Evolutionary conservation across 1,284 basidiomycete genomes (phyloP), one percentile per base, ranked within the genome.

Genomic region (Chalciporus sp.): DNA sequence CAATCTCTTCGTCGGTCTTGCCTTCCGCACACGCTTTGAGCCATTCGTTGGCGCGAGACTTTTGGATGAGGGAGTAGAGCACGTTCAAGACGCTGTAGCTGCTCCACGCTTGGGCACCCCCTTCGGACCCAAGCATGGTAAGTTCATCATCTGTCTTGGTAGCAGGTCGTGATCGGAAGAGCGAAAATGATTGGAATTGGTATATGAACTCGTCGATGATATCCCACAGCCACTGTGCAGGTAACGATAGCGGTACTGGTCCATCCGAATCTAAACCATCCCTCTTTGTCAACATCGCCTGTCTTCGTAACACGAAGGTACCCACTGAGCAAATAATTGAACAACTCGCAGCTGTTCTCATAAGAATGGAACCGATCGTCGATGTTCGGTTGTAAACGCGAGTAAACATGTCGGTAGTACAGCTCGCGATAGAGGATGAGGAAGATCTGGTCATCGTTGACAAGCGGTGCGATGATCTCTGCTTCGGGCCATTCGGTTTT

Each of bases 131-230:
- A 29, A 96, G 81, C 76, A 94, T 81, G 49, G 81, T 70, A 29
- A 94, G 79, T 71, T 98, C 96, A 65, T 98, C 95, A 51, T 95
- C 94, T 0, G 85, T 84, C 78, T 98, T 98, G 59, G 81, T 82
- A 58, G 90, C 88, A 33, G 88, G 84, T 68, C 92, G 92, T 40
- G 90, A 90, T 53, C 95, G 80, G 89, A 93, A 98, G 51, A 92
- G 86, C 63, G 94, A 90, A 76, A 98, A 98, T 20, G 91, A 91
- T 72, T 97, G 94, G 81, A 96, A 99, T 72, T 98, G 96, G 76
- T 98, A 99, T 65, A 98, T 97, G 74, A 99, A 99, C 70, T 98
- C 96, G 76, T 98, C 96, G 66, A 98, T 90, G 74, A 99, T 98
- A 72, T 99, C 96, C 93, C 95, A 98, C 7, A 99, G 77, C 96